Conservation (phyloP, 2,329 filamentous ascomycete genomes). For the Teratosphaeria nubilosa region DNA sequence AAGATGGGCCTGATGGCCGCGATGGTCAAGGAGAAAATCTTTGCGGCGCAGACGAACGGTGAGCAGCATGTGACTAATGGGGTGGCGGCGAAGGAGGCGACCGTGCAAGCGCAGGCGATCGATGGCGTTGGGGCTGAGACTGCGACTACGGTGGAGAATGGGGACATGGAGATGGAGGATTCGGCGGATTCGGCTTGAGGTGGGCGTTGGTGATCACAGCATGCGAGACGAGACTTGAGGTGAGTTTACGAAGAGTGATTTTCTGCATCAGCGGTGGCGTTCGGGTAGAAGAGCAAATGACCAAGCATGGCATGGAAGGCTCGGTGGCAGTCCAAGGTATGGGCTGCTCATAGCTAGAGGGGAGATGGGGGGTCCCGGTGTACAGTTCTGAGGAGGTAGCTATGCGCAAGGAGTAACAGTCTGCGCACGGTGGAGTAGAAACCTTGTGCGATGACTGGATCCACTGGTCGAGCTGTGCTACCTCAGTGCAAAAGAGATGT, state of each 20-base stretch:
- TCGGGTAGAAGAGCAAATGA: not conserved
- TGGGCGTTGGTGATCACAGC: not conserved
- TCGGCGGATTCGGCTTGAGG: not conserved
- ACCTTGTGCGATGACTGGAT: no score
- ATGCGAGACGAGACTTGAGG: not conserved
- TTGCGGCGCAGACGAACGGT: conserved; percentile 24
- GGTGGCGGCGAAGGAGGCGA: not conserved
- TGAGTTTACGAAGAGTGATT: not conserved
- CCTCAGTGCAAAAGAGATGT: no score
- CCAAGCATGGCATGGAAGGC: no score
- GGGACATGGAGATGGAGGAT: conserved; percentile 11
- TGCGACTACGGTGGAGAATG: not conserved
- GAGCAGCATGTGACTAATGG: not conserved
- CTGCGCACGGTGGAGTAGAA: no score
- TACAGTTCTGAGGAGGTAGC: no score
- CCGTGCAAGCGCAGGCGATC: not conserved
- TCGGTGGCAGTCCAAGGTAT: no score
- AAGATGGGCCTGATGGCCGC: conserved; percentile 52
- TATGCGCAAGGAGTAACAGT: no score
- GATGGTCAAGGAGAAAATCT: conserved; percentile 54
- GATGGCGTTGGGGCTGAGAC: not conserved
- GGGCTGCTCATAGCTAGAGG: no score
- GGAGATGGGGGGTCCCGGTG: no score
- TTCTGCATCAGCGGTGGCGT: not conserved
- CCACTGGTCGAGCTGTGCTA: no score